Evolutionary conservation across 2,329 filamentous ascomycete genomes (phyloP).

Genomic region (Cladosporium sp.): DNA sequence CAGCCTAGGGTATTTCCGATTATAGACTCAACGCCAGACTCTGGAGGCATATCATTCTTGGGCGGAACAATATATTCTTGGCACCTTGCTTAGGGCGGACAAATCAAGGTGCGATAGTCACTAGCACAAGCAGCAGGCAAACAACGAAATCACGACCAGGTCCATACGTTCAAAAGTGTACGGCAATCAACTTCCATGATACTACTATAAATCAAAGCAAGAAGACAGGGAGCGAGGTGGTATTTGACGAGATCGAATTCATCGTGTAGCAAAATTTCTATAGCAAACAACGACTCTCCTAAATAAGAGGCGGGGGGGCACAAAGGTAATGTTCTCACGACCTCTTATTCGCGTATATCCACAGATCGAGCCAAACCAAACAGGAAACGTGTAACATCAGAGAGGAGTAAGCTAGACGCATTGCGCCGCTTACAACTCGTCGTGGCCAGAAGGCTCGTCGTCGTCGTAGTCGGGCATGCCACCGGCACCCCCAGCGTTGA

Average conservation of each 20-base stretch:
- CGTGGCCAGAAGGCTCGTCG: constrained; percentile 54
- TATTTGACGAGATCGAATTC: not conserved
- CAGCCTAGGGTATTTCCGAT: too few species aligned
- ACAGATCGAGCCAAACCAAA: not conserved
- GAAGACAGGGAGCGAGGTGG: too few species aligned
- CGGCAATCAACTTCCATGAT: too few species aligned
- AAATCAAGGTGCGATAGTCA: too few species aligned
- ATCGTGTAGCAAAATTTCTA: constrained; percentile 8
- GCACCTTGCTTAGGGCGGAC: too few species aligned
- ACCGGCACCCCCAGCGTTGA: constrained; percentile 64
- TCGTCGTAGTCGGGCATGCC: constrained; percentile 60
- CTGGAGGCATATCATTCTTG: too few species aligned
- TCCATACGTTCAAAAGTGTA: too few species aligned
- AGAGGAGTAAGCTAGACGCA: not conserved
- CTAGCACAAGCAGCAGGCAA: too few species aligned
- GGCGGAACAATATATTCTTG: too few species aligned
- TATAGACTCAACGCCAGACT: too few species aligned
- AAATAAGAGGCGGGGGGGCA: not conserved
- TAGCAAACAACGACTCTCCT: constrained; percentile 3
- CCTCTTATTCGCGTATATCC: constrained; percentile 6
- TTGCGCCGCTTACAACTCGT: constrained; percentile 41
- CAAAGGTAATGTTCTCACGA: not conserved
- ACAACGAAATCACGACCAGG: too few species aligned
- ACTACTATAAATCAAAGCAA: too few species aligned
- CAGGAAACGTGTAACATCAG: not conserved